A percentile compares a stretch with the other conserved stretches of the same genome.
Conservation (phyloP, 805 yeast species). For the Wickerhamiella shivajii region DNA sequence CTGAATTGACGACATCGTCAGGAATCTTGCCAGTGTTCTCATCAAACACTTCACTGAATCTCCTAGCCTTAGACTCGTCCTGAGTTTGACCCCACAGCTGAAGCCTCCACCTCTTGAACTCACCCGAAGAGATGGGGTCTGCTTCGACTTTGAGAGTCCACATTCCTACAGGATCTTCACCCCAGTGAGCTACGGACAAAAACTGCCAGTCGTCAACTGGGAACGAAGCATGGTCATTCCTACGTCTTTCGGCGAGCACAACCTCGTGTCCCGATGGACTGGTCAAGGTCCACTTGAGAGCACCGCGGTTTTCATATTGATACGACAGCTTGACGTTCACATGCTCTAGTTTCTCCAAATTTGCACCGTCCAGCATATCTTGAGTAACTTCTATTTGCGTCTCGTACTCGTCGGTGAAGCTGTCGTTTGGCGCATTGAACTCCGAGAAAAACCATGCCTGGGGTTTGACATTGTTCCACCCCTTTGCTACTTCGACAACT, state of each 20-base stretch:
- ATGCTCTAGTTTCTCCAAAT: slow-evolving; percentile 68
- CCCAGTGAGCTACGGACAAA: slow-evolving; percentile 98
- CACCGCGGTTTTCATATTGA: slow-evolving; percentile 52
- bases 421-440: slow-evolving; percentile 24
- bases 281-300: slow-evolving; percentile 42
- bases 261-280: slow-evolving; percentile 71
- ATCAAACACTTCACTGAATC: slow-evolving; percentile 26
- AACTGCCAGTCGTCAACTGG: slow-evolving; percentile 82
- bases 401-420: slow-evolving; percentile 17
- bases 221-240: slow-evolving; percentile 35
- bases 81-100: slow-evolving; percentile 68
- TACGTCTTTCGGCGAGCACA: slow-evolving; percentile 55
- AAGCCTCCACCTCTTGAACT: slow-evolving; percentile 56
- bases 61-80: slow-evolving; percentile 47
- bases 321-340: slow-evolving; percentile 68
- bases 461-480: slow-evolving; percentile 79
- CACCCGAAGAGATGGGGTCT: slow-evolving; percentile 21
- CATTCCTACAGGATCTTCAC: slow-evolving; percentile 61
- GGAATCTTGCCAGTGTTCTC: slow-evolving; percentile 16
- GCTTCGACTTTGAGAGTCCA: slow-evolving; percentile 65
- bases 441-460: slow-evolving; percentile 66
- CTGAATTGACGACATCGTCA: slow-evolving; percentile 9
- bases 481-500: slow-evolving; percentile 55
- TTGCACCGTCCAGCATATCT: slow-evolving; percentile 37
- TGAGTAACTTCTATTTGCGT: slow-evolving; percentile 33